Base-by-base conservation (phyloP, 73 alveolate species). In the Effrenium voratum region DNA sequence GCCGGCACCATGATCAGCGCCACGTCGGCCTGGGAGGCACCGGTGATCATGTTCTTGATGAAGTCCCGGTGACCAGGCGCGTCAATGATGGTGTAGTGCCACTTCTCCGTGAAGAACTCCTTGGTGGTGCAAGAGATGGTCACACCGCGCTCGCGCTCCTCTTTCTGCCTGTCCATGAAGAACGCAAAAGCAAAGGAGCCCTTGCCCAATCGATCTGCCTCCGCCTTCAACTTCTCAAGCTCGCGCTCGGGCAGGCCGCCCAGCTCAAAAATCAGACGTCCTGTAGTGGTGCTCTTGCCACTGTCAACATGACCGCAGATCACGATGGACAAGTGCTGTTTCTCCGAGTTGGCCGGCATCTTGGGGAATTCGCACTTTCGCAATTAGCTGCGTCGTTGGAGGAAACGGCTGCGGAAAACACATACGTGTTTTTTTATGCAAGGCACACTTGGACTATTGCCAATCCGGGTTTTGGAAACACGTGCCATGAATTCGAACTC, bases 171-270 rank as follows among this genome's bases (percentile, higher is more conserved):
- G 99, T 99, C 99, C 91, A 99, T 87, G 80, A 99, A 99, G 99
- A 99, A 99, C 95, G 99, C 99, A 99, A 99, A 99, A 85, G 99
- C 99, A 99, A 99, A 99, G 76, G 99, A 99, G 80, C 99, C 99
- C 99, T 99, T 99, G 66, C 99, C 99, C 98, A 99, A 28, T 10
- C 85, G 87, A 13, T 55, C 99, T 60, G 99, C 99, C 99, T 99
- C 99, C 99, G 99, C 99, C 99, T 99, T 99, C 99, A 99, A 99
- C 99, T 99, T 99, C 99, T 99, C 99, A 99, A 99, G 91, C 98
- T 99, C 99, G 99, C 99, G 99, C 99, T 87, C 95, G 5, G 95
- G 95, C 84, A 87, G 60, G 34, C 95, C 95, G 60, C 95, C 95
- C 34, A 87, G 95, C 95, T 87, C 95, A 45, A 87, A 87, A 84